Evolutionary conservation across 805 yeast species (phyloP).

Genomic region (Lipomyces yamadae): DNA sequence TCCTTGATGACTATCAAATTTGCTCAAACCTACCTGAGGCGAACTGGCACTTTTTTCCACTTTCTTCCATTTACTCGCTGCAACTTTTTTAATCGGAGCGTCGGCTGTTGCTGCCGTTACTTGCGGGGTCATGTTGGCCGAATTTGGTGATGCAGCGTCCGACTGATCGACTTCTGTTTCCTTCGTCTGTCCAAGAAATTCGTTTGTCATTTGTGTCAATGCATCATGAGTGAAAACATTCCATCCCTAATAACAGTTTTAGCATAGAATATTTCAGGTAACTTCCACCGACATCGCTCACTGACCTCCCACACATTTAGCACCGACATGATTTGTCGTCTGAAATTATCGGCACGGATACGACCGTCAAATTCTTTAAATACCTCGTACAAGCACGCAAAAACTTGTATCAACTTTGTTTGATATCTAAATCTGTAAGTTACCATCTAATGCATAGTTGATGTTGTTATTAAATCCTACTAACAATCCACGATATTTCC

Average conservation of each 20-base stretch:
- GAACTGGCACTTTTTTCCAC: slow-evolving; percentile 8
- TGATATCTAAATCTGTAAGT: slow-evolving; percentile 21
- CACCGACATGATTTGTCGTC: slow-evolving; percentile 31
- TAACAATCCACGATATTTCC: slow-evolving; percentile 35
- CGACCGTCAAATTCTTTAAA: slow-evolving; percentile 32
- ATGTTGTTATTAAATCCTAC: slow-evolving; percentile 7
- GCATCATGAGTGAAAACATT: slow-evolving; percentile 34
- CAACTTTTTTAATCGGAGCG: neutral
- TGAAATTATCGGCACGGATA: slow-evolving; percentile 36
- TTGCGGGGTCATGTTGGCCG: neutral
- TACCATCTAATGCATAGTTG: neutral
- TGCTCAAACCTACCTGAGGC: neutral
- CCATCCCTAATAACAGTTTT: slow-evolving; percentile 31
- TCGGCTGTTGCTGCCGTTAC: neutral
- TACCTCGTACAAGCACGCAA: slow-evolving; percentile 21
- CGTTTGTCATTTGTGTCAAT: slow-evolving; percentile 20
- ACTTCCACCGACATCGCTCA: neutral
- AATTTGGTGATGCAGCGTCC: neutral
- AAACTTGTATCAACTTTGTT: slow-evolving; percentile 25
- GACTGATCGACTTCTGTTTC: slow-evolving; percentile 8
- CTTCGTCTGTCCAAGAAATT: slow-evolving; percentile 20
- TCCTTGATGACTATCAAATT: neutral
- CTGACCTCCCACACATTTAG: slow-evolving; percentile 37
- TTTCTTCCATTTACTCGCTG: slow-evolving; percentile 28
- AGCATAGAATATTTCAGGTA: neutral